Conservation (phyloP, 306 rosid species). For the Castanea sativa region DNA sequence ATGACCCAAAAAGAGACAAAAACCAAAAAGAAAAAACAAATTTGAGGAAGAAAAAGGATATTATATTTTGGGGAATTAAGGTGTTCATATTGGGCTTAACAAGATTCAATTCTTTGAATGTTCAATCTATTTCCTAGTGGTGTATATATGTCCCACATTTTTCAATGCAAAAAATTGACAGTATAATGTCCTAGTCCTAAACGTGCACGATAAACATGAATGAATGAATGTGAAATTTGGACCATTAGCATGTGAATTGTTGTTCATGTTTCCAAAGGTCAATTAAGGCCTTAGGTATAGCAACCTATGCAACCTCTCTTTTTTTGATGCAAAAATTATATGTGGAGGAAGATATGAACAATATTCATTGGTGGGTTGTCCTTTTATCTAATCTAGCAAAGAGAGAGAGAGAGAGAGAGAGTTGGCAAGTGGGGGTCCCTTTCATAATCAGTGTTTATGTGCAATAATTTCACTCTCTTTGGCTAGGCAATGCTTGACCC, state of each 20-base stretch:
- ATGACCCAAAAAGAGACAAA: too few relatives aligned
- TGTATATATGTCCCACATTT: conserved; percentile 9
- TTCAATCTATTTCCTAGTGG: neutral
- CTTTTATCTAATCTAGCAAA: conserved; percentile 9
- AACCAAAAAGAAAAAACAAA: too few relatives aligned
- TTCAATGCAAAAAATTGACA: neutral
- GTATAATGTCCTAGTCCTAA: too few relatives aligned
- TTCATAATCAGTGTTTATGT: conserved; percentile 33
- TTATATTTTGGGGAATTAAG: neutral
- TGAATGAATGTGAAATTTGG: neutral
- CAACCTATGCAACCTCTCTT: neutral
- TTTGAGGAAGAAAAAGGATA: too few relatives aligned
- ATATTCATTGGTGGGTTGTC: conserved; percentile 27
- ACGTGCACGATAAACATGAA: neutral
- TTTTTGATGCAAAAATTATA: neutral
- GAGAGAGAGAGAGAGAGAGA: neutral
- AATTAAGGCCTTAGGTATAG: neutral
- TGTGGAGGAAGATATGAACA: conserved; percentile 8
- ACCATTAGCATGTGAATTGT: neutral
- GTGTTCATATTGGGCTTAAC: neutral
- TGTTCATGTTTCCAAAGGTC: neutral
- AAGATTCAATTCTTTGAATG: neutral
- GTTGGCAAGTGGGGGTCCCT: conserved; percentile 29
- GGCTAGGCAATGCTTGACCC: conserved; percentile 36
- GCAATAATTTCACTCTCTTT: conserved; percentile 27